Evolutionary conservation across 768 basidiomycete genomes (phyloP).

Genomic region (Pleurotus giganteus): DNA sequence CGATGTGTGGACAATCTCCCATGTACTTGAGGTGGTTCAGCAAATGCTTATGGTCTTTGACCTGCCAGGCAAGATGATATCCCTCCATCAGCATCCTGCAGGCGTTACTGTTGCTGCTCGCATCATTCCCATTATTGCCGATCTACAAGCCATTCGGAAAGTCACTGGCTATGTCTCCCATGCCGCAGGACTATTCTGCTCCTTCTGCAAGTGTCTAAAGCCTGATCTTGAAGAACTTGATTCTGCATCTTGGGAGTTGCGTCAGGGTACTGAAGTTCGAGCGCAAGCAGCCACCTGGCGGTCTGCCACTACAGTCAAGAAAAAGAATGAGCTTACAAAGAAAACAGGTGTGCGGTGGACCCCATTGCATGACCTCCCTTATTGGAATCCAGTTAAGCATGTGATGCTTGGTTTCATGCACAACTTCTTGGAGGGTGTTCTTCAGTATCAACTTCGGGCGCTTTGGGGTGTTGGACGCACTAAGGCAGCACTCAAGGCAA

Average conservation of each 20-base stretch:
- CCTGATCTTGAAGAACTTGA: slow-evolving; percentile 20
- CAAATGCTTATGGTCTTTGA: slow-evolving; percentile 13
- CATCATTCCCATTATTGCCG: slow-evolving; percentile 21
- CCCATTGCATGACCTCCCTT: slow-evolving; percentile 21
- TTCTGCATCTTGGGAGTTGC: slow-evolving; percentile 13
- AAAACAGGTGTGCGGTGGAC: slow-evolving; percentile 26
- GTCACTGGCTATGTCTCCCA: slow-evolving; percentile 18
- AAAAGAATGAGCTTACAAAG: slow-evolving; percentile 5
- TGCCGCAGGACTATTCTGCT: slow-evolving; percentile 19
- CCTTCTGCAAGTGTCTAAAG: slow-evolving; percentile 17
- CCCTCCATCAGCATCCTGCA: slow-evolving; percentile 13
- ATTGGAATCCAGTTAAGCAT: slow-evolving; percentile 28
- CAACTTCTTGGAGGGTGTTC: slow-evolving; percentile 23
- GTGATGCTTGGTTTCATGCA: slow-evolving; percentile 28
- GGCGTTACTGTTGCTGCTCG: slow-evolving; percentile 14
- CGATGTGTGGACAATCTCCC: slow-evolving; percentile 15
- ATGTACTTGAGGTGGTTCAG: slow-evolving; percentile 18
- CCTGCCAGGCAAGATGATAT: slow-evolving; percentile 11
- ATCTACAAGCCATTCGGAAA: slow-evolving; percentile 22
- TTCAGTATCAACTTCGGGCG: slow-evolving; percentile 20
- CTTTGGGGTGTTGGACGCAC: slow-evolving; percentile 20
- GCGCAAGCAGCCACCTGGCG: slow-evolving; percentile 16
- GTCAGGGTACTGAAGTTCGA: slow-evolving; percentile 15
- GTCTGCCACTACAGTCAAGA: slow-evolving; percentile 14
- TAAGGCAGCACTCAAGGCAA: background rate